Conservation (phyloP, 116 monocot genomes). For the Cymodocea nodosa region DNA sequence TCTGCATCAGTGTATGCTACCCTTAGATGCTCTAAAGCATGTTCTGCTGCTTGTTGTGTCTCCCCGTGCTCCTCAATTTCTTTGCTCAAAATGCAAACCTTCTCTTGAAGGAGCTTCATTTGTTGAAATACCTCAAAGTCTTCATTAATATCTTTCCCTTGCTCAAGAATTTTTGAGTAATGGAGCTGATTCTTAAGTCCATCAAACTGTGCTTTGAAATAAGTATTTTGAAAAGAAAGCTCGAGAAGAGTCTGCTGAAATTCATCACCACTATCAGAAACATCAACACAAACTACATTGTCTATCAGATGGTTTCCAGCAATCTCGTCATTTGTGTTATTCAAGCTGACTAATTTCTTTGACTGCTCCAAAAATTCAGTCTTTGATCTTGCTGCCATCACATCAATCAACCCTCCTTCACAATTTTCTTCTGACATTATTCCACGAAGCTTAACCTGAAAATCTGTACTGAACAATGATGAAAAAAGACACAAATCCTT, state of each 20-base stretch:
- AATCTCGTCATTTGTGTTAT: not conserved
- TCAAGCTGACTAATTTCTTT: not conserved
- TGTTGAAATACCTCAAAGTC: slow-evolving; percentile 22
- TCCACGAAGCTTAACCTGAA: not conserved
- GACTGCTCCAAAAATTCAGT: not conserved
- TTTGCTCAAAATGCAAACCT: slow-evolving; percentile 41
- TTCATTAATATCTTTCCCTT: slow-evolving; percentile 1
- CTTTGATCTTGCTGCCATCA: not conserved
- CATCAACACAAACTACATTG: not conserved
- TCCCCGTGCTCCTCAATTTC: slow-evolving; percentile 55
- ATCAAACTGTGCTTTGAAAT: slow-evolving; percentile 42
- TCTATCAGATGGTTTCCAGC: slow-evolving; percentile 1
- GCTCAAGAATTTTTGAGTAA: slow-evolving; percentile 2
- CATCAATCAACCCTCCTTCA: not conserved
- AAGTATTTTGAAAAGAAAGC: slow-evolving; percentile 55
- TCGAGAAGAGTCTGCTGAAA: slow-evolving; percentile 27
- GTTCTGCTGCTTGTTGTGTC: slow-evolving; percentile 78
- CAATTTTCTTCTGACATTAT: slow-evolving; percentile 6
- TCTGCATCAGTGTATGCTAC: slow-evolving; percentile 46
- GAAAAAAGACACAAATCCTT: too few relatives aligned
- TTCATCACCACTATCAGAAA: slow-evolving; percentile 11
- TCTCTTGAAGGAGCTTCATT: slow-evolving; percentile 37
- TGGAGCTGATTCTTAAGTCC: slow-evolving; percentile 7
- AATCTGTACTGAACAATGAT: too few relatives aligned
- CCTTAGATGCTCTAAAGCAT: slow-evolving; percentile 84